Conservation (phyloP, 139 green algal species). For the Asterochloris erici region DNA sequence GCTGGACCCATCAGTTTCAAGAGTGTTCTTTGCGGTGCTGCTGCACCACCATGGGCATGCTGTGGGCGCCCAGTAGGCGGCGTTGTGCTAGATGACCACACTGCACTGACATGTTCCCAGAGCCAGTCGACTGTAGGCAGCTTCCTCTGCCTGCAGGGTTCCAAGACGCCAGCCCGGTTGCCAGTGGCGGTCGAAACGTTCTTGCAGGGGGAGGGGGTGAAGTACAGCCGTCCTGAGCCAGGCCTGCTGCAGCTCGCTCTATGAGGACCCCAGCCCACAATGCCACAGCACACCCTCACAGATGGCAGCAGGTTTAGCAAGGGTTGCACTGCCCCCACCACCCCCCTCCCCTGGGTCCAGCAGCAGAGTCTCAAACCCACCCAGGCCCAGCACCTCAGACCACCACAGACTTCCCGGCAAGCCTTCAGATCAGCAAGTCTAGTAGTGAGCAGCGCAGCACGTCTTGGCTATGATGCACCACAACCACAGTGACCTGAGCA, state of each 20-base stretch:
- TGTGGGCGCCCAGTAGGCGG: background rate
- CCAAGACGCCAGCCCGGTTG: constrained; percentile 40
- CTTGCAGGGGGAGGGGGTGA: constrained; percentile 33
- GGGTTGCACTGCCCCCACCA: too few species aligned
- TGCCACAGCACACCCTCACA: too few species aligned
- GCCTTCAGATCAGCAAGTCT: too few species aligned
- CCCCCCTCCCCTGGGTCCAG: too few species aligned
- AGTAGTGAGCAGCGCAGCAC: too few species aligned
- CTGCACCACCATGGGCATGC: background rate
- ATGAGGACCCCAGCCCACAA: background rate
- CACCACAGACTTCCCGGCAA: too few species aligned
- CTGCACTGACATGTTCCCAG: background rate
- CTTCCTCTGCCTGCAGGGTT: constrained; percentile 23
- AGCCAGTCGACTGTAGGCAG: background rate
- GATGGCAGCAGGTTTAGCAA: too few species aligned
- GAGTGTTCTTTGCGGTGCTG: background rate
- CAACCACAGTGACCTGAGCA: too few species aligned
- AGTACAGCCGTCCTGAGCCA: constrained; percentile 35
- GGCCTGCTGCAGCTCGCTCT: constrained; percentile 48
- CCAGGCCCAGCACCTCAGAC: too few species aligned
- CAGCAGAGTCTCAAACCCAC: too few species aligned
- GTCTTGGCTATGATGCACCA: too few species aligned
- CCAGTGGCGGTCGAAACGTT: constrained; percentile 37
- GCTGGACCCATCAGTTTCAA: background rate
- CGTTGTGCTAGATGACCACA: background rate